A percentile compares a stretch with the other conserved stretches of the same genome.
Conservation (phyloP, 225 moss, liverwort and hornwort genomes). For the Ulota crispa region DNA sequence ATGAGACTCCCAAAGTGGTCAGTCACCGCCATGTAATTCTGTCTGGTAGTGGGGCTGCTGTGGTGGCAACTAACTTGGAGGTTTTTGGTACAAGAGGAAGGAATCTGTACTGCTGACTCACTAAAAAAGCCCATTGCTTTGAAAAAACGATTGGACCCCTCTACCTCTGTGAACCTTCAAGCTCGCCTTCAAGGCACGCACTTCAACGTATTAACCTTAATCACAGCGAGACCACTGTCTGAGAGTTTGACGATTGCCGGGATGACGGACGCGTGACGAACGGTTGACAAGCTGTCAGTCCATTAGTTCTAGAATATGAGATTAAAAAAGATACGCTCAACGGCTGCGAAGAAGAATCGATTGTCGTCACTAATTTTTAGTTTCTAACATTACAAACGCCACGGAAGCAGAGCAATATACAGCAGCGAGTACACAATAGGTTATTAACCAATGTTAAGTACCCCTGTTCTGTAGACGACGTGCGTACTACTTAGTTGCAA, state of each 20-base stretch:
- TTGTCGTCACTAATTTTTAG: background rate
- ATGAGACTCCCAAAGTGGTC: background rate
- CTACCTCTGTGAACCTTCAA: background rate
- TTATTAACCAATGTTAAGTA: background rate
- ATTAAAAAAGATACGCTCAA: background rate
- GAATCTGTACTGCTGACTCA: background rate
- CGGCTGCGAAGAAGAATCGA: conserved; percentile 10
- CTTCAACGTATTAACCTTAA: background rate
- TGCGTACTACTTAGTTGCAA: background rate
- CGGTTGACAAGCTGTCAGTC: conserved; percentile 28
- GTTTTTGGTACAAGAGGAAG: background rate
- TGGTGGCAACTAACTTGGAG: background rate
- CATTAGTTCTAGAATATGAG: background rate
- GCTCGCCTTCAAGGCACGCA: conserved; percentile 20
- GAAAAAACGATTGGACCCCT: background rate
- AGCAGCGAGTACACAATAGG: background rate
- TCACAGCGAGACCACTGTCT: background rate
- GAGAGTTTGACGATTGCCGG: background rate
- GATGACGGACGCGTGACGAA: conserved; percentile 16
- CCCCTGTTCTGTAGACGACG: background rate
- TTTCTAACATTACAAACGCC: background rate
- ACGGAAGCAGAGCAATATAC: background rate
- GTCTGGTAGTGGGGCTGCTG: background rate
- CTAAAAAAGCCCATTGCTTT: background rate
- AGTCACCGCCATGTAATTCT: background rate